phyloP scores from a whole-genome alignment of 1,139 yeast genomes.

The Yamadazyma triangularis region DNA sequence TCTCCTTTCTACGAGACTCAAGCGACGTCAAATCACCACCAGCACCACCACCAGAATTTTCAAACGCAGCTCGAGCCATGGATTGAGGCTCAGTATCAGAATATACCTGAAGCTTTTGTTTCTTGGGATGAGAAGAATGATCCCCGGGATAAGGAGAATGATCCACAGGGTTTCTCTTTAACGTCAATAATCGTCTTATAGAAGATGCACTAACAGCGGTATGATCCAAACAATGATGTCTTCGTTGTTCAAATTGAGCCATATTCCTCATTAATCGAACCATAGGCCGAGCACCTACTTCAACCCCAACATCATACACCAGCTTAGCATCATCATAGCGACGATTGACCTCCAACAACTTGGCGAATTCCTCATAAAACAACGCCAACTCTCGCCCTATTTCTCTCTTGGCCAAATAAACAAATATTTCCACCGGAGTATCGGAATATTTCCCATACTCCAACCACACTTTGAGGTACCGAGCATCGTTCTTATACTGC shows the following conservation, averaged over 20 bases:
- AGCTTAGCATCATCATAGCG: slow-evolving; percentile 57
- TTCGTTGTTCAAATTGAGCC: slow-evolving; percentile 42
- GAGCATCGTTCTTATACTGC: slow-evolving; percentile 73
- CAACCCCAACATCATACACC: slow-evolving; percentile 60
- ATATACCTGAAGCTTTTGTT: slow-evolving; percentile 27
- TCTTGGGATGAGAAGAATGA: slow-evolving; percentile 12
- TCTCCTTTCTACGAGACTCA: slow-evolving; percentile 57
- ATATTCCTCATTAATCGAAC: slow-evolving; percentile 49
- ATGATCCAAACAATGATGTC: slow-evolving; percentile 3
- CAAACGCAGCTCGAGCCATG: slow-evolving; percentile 27
- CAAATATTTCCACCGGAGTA: slow-evolving; percentile 67
- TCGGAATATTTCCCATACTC: slow-evolving; percentile 68
- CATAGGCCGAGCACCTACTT: slow-evolving; percentile 59
- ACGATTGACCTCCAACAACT: slow-evolving; percentile 51
- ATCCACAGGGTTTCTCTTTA: slow-evolving; percentile 15
- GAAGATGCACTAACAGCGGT: slow-evolving; percentile 8
- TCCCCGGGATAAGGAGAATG: slow-evolving; percentile 12
- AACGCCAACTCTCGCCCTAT: slow-evolving; percentile 67
- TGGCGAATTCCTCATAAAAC: slow-evolving; percentile 80
- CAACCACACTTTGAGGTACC: slow-evolving; percentile 80
- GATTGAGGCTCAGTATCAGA: slow-evolving; percentile 12
- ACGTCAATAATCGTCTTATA: slow-evolving; percentile 16
- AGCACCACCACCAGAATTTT: slow-evolving; percentile 16
- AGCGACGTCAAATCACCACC: slow-evolving; percentile 18
- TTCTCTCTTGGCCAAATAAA: slow-evolving; percentile 66